These are phyloP conservation scores for Austroboletus novae-zelandiae DNA, from an alignment of 1,284 basidiomycete species.

Conservation along the genomic window DNA sequence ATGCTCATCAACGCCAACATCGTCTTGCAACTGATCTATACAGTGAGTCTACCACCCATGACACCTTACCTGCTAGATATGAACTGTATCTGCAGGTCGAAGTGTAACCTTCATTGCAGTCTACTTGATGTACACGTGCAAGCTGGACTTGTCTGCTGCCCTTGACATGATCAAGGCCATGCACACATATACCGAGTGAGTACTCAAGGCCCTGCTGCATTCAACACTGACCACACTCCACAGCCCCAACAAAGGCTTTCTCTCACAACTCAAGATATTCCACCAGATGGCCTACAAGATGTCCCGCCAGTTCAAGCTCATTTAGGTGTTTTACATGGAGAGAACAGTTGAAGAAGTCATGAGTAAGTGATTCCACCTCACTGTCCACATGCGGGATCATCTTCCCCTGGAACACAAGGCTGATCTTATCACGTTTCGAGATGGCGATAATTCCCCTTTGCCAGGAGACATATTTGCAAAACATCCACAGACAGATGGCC, in stretches of 20 bases:
- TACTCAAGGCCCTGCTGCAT: conserved; percentile 5
- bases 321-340: conserved; percentile 80
- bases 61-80: no score
- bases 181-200: conserved; percentile 72
- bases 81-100: no score
- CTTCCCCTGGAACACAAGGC: background rate
- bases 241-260: conserved; percentile 80
- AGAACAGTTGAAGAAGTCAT: conserved; percentile 70
- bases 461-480: conserved; percentile 72
- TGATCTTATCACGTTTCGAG: conserved; percentile 38
- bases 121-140: conserved; percentile 75
- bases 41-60: no score
- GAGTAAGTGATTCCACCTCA: conserved; percentile 48
- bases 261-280: conserved; percentile 76
- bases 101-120: conserved; percentile 81
- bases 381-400: conserved; percentile 1
- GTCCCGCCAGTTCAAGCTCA: conserved; percentile 64
- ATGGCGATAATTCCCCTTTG: conserved; percentile 67
- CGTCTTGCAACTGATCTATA: no score
- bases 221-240: background rate
- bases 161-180: conserved; percentile 63
- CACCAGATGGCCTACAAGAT: conserved; percentile 69
- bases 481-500: conserved; percentile 59
- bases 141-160: conserved; percentile 64
- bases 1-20: no score